Evolutionary conservation across 805 yeast species (phyloP).

Genomic region (Pichia gijzeniarum): DNA sequence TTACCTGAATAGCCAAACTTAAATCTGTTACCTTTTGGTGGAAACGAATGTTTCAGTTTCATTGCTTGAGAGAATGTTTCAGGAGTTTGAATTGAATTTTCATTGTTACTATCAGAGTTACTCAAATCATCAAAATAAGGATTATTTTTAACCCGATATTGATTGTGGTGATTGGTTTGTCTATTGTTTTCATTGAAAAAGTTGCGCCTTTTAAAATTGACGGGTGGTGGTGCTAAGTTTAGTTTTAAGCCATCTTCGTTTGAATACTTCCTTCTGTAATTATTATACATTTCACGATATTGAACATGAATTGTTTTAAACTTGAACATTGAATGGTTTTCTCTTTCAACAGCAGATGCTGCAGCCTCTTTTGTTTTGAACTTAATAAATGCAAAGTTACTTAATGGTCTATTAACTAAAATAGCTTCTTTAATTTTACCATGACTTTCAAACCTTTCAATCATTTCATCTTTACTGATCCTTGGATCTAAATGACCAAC

Average conservation of each 20-base stretch:
- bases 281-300: slow-evolving; percentile 55
- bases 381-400: slow-evolving; percentile 67
- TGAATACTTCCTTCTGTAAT: slow-evolving; percentile 27
- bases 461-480: slow-evolving; percentile 49
- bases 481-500: slow-evolving; percentile 63
- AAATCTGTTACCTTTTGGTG: slow-evolving; percentile 3
- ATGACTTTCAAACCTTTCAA: slow-evolving; percentile 55
- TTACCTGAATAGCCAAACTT: neutral
- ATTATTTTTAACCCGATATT: slow-evolving; percentile 2
- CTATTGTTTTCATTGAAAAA: neutral
- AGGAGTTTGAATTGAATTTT: neutral
- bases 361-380: slow-evolving; percentile 64
- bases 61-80: slow-evolving; percentile 8
- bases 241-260: slow-evolving; percentile 23
- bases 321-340: slow-evolving; percentile 71
- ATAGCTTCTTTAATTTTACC: slow-evolving; percentile 57
- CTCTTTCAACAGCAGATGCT: slow-evolving; percentile 80
- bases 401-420: slow-evolving; percentile 45
- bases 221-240: slow-evolving; percentile 74
- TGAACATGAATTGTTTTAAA: slow-evolving; percentile 81
- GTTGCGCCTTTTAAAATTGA: slow-evolving; percentile 47
- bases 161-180: neutral
- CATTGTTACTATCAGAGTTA: slow-evolving; percentile 3
- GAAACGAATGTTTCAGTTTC: slow-evolving; percentile 6
- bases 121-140: slow-evolving; percentile 5